These are phyloP conservation scores for Saccharomycopsis hybrid DNA, from an alignment of 1,139 yeast species.

Conservation along the genomic window DNA sequence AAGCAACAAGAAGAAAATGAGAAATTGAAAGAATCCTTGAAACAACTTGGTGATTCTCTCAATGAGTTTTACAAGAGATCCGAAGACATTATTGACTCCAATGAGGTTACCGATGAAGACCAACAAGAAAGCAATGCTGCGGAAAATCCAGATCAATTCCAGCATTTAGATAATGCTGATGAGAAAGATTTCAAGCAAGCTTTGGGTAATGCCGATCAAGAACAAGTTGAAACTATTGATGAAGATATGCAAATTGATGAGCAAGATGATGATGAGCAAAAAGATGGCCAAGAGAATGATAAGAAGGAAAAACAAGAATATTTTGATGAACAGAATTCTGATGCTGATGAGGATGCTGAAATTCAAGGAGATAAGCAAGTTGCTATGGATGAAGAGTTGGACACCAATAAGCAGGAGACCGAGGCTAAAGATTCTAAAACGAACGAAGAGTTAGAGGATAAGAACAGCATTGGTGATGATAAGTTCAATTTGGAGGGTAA, in stretches of 20 bases:
- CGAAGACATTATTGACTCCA: slow-evolving; percentile 71
- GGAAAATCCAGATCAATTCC: slow-evolving; percentile 80
- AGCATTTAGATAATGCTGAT: slow-evolving; percentile 82
- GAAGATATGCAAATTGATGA: slow-evolving; percentile 80
- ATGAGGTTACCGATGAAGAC: slow-evolving; percentile 37
- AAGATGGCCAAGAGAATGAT: no score
- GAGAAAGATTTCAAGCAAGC: slow-evolving; percentile 82
- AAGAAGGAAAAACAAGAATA: no score
- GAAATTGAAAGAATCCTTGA: slow-evolving; percentile 72
- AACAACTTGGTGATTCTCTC: slow-evolving; percentile 83
- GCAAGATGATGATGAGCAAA: slow-evolving; percentile 30
- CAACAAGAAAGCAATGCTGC: slow-evolving; percentile 45
- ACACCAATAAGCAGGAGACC: slow-evolving; percentile 35
- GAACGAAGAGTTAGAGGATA: no score
- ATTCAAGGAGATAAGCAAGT: slow-evolving; percentile 18
- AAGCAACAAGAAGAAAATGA: slow-evolving; percentile 34
- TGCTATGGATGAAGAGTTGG: slow-evolving; percentile 19
- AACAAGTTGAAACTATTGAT: slow-evolving; percentile 69
- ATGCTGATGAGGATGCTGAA: slow-evolving; percentile 22
- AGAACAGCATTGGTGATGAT: no score
- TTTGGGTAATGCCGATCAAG: slow-evolving; percentile 80
- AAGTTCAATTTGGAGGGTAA: slow-evolving; percentile 46
- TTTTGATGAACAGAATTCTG: slow-evolving; percentile 27
- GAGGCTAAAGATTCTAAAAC: no score
- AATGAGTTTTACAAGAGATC: slow-evolving; percentile 89